These are phyloP conservation scores for Aphelidium insulamus DNA, from an alignment of 371 early-diverging fungal genomes.

Conservation along the genomic window DNA sequence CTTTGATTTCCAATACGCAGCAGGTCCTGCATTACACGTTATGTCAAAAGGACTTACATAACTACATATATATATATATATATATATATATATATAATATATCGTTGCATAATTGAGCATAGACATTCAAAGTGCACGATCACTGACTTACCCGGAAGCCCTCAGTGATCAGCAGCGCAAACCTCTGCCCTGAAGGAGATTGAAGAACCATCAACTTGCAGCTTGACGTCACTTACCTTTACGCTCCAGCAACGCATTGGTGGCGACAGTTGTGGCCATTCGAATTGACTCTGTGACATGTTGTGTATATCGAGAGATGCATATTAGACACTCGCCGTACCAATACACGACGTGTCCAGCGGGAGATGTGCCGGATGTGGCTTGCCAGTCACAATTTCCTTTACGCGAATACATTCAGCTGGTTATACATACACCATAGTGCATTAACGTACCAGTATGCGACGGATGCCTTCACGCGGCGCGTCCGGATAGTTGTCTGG, in stretches of 20 bases:
- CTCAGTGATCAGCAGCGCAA: constrained; percentile 66
- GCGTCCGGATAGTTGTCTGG: constrained; percentile 82
- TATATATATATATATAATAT: not conserved
- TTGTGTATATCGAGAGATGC: not conserved
- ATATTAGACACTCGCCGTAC: constrained; percentile 11
- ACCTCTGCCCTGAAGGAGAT: too few species aligned
- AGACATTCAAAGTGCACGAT: too few species aligned
- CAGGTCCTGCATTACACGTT: constrained; percentile 6
- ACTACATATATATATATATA: not conserved
- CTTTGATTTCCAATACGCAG: constrained; percentile 69
- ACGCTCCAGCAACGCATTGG: constrained; percentile 74
- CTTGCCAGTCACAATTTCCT: constrained; percentile 49
- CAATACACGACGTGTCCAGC: constrained; percentile 46
- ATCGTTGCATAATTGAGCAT: too few species aligned
- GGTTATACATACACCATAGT: not conserved
- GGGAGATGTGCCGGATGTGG: constrained; percentile 37
- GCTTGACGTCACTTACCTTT: too few species aligned
- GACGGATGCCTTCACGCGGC: constrained; percentile 77
- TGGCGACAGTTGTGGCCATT: constrained; percentile 94
- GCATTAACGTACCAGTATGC: too few species aligned
- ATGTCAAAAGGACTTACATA: not conserved
- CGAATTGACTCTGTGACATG: constrained; percentile 42
- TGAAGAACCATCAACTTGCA: too few species aligned
- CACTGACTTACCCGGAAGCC: constrained; percentile 49
- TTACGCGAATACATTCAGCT: not conserved